Conservation (phyloP, 306 rosid species). For the Chamaecrista fasciculata region DNA sequence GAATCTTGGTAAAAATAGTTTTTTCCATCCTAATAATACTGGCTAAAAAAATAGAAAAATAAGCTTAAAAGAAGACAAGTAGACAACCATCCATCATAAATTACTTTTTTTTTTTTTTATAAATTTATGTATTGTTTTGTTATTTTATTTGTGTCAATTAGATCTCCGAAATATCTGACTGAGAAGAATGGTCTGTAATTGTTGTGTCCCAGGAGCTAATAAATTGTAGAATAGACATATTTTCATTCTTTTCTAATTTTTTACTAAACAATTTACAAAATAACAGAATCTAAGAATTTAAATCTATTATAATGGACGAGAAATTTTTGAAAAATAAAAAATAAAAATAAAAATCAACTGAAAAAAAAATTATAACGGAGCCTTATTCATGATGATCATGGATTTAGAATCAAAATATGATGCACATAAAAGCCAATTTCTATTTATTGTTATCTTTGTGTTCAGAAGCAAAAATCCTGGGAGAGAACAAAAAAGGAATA, state of each 20-base stretch:
- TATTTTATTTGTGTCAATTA: too few relatives aligned
- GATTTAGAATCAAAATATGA: not conserved
- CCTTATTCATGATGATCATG: too few relatives aligned
- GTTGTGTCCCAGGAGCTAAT: not conserved
- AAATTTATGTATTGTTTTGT: not conserved
- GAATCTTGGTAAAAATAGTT: not conserved
- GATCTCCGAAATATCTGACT: constrained; percentile 1
- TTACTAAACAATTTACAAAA: too few relatives aligned
- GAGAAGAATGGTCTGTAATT: constrained; percentile 4
- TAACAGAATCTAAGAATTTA: too few relatives aligned
- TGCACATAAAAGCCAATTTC: not conserved
- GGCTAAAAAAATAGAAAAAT: not conserved
- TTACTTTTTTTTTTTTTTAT: not conserved
- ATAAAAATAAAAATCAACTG: too few relatives aligned
- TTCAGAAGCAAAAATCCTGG: not conserved
- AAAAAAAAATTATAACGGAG: too few relatives aligned
- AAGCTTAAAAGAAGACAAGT: not conserved
- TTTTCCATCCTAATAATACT: constrained; percentile 16
- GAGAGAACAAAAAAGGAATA: not conserved
- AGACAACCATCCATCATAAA: not conserved
- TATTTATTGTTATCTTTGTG: not conserved
- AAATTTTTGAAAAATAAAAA: too few relatives aligned
- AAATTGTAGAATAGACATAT: not conserved
- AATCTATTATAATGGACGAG: too few relatives aligned
- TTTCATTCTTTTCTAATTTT: too few relatives aligned